Base-by-base conservation (phyloP, 2,329 filamentous ascomycete species). In the Fusarium secorum region DNA sequence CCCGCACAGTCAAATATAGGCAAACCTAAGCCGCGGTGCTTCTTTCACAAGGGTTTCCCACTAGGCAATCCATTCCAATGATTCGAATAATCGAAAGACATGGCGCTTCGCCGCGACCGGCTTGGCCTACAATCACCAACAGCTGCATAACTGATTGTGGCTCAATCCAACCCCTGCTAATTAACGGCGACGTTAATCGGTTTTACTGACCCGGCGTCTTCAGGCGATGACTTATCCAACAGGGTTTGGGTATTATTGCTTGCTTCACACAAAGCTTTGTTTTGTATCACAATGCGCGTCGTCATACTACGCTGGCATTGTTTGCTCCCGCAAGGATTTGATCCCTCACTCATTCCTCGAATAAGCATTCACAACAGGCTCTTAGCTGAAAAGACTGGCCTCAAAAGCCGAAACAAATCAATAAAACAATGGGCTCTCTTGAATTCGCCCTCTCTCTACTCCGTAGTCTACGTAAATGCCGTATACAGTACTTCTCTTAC, bases 261-360 rank as follows among this genome's bases (percentile, higher is more conserved):
- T 71, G 71, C 66, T 57, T 68, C 66, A 70, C 63, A 72, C 60
- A 74, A 67, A 65, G 71, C 66, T 63, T 64, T 68, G 64, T 59
- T 60, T 60, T 71, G 74, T 74, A 70, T 75, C 73, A 76, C 62
- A 71, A 60, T 59, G 33, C 35, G 53, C 38, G 48, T 58, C 39
- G 55, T 42, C 49, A 49, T 32, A 62, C 52, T 62, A 64, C 60
- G 49, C 62, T 62, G 35, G 57, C 48, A 14, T 48, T 35, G 41
- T 48, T 62, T 54, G 51, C 63, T 66, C 58, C 41, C 46, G 56
- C 49, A 39, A 54, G 46, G 49, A 49, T 41, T 53, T 35, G 57
- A 59, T 55, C 53, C 52, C 60, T 49, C 53, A 58, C 41, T 39
- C 39, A 64, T 42, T 55, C 42, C 42, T 46, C 55, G 42, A 66